These are phyloP conservation scores for Tolypocladium amazonense DNA, from an alignment of 2,329 filamentous ascomycete species.

Conservation along the genomic window DNA sequence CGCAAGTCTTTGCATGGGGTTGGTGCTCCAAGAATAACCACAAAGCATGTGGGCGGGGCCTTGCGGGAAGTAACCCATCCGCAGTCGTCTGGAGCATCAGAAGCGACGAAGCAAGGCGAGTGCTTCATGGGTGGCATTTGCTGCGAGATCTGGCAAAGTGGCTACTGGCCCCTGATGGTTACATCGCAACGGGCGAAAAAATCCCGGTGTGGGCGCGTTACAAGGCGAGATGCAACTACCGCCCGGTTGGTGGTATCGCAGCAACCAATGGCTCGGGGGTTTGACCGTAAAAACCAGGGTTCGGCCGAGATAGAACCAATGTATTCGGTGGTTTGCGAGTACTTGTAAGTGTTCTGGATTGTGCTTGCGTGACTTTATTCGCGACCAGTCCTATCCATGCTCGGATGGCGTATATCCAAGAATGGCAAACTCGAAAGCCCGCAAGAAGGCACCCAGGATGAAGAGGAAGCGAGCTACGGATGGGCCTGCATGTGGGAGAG, in stretches of 20 bases:
- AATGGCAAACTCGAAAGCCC: neutral
- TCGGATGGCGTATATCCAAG: neutral
- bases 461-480: neutral
- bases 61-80: slow-evolving; percentile 13
- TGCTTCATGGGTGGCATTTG: slow-evolving; percentile 2
- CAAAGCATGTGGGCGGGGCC: slow-evolving; percentile 6
- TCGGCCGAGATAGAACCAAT: neutral
- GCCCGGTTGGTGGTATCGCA: neutral
- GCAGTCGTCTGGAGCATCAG: slow-evolving; percentile 3
- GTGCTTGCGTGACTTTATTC: neutral
- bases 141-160: slow-evolving; percentile 9
- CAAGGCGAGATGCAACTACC: slow-evolving; percentile 5
- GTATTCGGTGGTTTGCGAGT: neutral
- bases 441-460: neutral
- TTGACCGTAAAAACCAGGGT: neutral
- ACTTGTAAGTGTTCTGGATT: neutral
- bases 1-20: neutral
- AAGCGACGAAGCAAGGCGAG: slow-evolving; percentile 1
- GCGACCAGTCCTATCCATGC: neutral
- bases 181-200: slow-evolving; percentile 11
- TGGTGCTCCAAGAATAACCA: slow-evolving; percentile 5
- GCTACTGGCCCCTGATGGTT: slow-evolving; percentile 12
- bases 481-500: neutral
- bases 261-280: neutral
- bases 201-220: slow-evolving; percentile 8